Percentiles rank a stretch among this genome's conserved stretches.
Conservation (phyloP, 306 rosid genomes). For the Luffa aegyptiaca region DNA sequence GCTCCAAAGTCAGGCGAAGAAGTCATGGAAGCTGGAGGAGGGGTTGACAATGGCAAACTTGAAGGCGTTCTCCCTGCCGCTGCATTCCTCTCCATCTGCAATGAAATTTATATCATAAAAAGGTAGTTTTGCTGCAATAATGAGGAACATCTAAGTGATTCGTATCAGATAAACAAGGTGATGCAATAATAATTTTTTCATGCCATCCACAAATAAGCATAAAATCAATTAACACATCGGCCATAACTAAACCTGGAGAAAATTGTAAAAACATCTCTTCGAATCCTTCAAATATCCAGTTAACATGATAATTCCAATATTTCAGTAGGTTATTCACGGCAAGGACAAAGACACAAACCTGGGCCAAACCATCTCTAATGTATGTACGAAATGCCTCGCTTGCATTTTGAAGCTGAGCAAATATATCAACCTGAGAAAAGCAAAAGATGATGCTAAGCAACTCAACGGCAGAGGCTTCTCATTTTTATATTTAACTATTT, state of each 20-base stretch:
- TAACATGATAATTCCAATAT: not conserved
- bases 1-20: conserved; percentile 90
- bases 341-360: conserved; percentile 34
- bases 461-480: not conserved
- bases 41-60: conserved; percentile 84
- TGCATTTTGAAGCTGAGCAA: conserved; percentile 94
- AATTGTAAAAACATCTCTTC: not conserved
- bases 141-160: not conserved
- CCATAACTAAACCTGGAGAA: not conserved
- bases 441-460: not conserved
- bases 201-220: not conserved
- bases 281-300: not conserved
- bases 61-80: conserved; percentile 98
- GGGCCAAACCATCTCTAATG: conserved; percentile 92
- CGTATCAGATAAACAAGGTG: not conserved
- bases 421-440: conserved; percentile 83
- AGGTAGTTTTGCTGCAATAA: not conserved
- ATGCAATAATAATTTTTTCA: not conserved
- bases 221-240: not conserved
- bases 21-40: conserved; percentile 76
- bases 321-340: not conserved
- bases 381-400: conserved; percentile 98
- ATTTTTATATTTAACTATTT: not conserved
- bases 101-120: conserved; percentile 11
- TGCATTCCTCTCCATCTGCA: conserved; percentile 97